A percentile compares a stretch with the other conserved stretches of the same genome.
Evolutionary conservation across 495 filamentous ascomycete species (phyloP).

Genomic region (Thozetella sp.): DNA sequence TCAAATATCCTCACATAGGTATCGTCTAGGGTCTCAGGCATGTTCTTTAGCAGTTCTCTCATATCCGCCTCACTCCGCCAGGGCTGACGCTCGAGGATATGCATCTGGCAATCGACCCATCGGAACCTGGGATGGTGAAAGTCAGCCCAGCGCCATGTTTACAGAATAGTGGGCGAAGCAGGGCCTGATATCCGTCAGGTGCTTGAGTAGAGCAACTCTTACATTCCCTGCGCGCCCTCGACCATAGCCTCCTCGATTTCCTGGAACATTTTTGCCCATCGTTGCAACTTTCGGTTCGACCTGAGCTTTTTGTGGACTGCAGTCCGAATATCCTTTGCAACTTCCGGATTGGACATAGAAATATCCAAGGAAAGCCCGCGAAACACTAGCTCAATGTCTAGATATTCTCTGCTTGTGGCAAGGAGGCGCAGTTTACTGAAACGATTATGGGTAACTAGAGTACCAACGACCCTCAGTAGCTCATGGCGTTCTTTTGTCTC

Average conservation of each 20-base stretch:
- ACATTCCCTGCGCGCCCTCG: constrained; percentile 1
- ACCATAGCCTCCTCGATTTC: not conserved
- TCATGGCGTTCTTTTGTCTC: constrained; percentile 20
- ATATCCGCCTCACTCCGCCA: constrained; percentile 15
- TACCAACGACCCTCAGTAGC: not conserved
- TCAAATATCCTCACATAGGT: constrained; percentile 33
- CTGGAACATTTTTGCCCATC: not conserved
- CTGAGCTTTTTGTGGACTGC: constrained; percentile 9
- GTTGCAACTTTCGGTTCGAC: not conserved
- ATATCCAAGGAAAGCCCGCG: constrained; percentile 7
- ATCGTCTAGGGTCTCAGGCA: constrained; percentile 31
- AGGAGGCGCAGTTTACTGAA: constrained; percentile 22
- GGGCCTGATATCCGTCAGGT: too few relatives aligned
- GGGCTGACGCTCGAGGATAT: constrained; percentile 20
- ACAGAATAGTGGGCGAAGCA: too few relatives aligned
- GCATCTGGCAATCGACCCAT: constrained; percentile 38
- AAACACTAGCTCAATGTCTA: constrained; percentile 21
- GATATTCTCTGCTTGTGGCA: constrained; percentile 22
- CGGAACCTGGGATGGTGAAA: constrained; percentile 32
- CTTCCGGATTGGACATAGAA: constrained; percentile 21
- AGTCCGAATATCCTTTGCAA: constrained; percentile 22
- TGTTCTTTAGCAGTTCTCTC: constrained; percentile 17
- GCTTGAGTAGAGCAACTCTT: too few relatives aligned
- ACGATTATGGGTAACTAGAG: constrained; percentile 13
- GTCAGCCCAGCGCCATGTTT: too few relatives aligned